Percentiles rank a stretch among this genome's conserved stretches.
Evolutionary conservation across 129 eudicot genomes (phyloP).

Genomic region (Mikania micrantha): DNA sequence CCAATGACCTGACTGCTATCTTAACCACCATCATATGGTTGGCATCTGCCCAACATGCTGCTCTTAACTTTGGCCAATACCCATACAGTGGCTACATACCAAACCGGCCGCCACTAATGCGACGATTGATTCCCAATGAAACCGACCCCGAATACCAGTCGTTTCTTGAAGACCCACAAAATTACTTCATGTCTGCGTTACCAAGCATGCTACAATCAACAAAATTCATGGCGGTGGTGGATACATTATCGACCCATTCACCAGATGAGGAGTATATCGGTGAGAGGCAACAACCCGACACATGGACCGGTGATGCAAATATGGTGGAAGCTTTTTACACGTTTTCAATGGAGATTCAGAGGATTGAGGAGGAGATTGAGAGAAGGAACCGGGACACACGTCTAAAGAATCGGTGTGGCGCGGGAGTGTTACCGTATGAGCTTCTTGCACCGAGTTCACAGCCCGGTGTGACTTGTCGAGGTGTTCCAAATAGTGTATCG

Average conservation of each 20-base stretch:
- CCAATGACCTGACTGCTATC: slow-evolving; percentile 56
- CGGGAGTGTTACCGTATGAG: slow-evolving; percentile 89
- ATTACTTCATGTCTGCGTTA: slow-evolving; percentile 50
- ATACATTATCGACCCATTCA: slow-evolving; percentile 83
- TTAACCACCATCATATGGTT: slow-evolving; percentile 89
- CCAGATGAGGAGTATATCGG: slow-evolving; percentile 96
- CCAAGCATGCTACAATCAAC: slow-evolving; percentile 80
- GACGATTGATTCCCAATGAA: slow-evolving; percentile 67
- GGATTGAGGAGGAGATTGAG: slow-evolving; percentile 78
- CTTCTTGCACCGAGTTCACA: slow-evolving; percentile 81
- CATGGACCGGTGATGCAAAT: slow-evolving; percentile 73
- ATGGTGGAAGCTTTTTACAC: slow-evolving; percentile 61
- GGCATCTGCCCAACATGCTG: slow-evolving; percentile 92
- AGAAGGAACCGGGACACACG: slow-evolving; percentile 43
- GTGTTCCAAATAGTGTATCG: slow-evolving; percentile 87
- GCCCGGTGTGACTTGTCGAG: slow-evolving; percentile 87
- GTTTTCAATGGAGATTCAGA: slow-evolving; percentile 57
- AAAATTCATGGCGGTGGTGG: slow-evolving; percentile 93
- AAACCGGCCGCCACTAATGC: slow-evolving; percentile 74
- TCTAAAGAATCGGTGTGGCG: slow-evolving; percentile 84
- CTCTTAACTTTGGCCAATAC: slow-evolving; percentile 92
- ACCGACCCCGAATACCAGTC: slow-evolving; percentile 60
- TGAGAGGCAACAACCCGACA: slow-evolving; percentile 55
- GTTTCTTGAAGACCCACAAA: slow-evolving; percentile 67
- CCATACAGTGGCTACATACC: slow-evolving; percentile 92